Evolutionary conservation across 306 rosid species (phyloP).

Genomic region (Dryas drummondii): DNA sequence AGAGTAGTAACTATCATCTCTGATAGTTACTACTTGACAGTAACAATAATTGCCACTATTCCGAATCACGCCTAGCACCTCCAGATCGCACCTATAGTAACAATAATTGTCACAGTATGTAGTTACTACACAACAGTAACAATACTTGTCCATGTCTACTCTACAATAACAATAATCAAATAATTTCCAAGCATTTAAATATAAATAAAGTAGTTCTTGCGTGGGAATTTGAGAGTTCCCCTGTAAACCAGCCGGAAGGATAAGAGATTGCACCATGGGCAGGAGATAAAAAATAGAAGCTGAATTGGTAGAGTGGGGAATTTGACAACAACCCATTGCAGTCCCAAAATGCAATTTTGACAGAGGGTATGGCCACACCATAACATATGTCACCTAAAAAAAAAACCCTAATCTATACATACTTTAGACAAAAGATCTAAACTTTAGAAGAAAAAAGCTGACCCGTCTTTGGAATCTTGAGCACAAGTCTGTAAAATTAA

Average conservation of each 20-base stretch:
- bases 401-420: neutral
- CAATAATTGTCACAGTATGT: no score
- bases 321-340: conserved; percentile 94
- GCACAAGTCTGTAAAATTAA: neutral
- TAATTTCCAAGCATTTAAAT: no score
- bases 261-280: conserved; percentile 96
- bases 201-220: conserved; percentile 91
- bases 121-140: no score
- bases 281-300: conserved; percentile 91
- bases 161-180: no score
- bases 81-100: no score
- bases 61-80: no score
- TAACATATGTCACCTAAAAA: no score
- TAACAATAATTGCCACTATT: no score
- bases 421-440: neutral
- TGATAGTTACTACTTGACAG: no score
- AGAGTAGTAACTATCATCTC: no score
- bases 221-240: conserved; percentile 83
- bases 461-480: neutral
- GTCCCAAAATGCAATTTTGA: conserved; percentile 88
- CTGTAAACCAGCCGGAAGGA: conserved; percentile 83
- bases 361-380: conserved; percentile 99
- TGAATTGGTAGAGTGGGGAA: conserved; percentile 91
- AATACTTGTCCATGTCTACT: no score
- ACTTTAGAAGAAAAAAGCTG: neutral